A percentile compares a stretch with the other conserved stretches of the same genome.
Conservation (phyloP, 1,284 basidiomycete genomes). For the Ganoderma sp. region DNA sequence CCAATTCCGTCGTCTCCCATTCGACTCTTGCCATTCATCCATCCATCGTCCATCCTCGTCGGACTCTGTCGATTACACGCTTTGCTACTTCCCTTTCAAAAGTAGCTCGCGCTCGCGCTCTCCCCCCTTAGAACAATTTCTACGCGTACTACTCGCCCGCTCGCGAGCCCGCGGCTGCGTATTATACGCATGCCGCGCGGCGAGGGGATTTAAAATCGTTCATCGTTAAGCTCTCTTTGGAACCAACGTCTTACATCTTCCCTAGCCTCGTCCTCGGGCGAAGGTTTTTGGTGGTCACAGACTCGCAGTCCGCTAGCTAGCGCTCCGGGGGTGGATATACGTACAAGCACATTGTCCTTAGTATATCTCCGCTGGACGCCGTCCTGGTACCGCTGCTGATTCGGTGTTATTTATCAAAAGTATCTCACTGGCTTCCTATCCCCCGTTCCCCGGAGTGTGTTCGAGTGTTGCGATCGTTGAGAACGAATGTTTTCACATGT, state of each 20-base stretch:
- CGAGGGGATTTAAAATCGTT: slow-evolving; percentile 14
- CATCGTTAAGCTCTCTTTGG: slow-evolving; percentile 4
- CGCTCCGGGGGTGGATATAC: slow-evolving; percentile 34
- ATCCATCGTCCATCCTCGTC: not conserved
- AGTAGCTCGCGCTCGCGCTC: slow-evolving; percentile 10
- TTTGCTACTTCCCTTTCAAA: slow-evolving; percentile 12
- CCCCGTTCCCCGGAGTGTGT: not conserved
- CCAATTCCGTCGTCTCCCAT: not conserved
- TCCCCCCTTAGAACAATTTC: slow-evolving; percentile 10
- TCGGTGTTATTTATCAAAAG: slow-evolving; percentile 30
- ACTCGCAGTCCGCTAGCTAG: slow-evolving; percentile 24
- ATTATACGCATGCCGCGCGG: slow-evolving; percentile 16
- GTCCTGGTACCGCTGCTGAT: slow-evolving; percentile 15
- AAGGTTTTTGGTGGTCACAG: slow-evolving; percentile 23
- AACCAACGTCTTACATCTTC: slow-evolving; percentile 5
- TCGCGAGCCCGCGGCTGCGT: slow-evolving; percentile 16
- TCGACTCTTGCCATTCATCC: not conserved
- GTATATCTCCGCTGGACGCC: slow-evolving; percentile 40
- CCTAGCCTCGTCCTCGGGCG: slow-evolving; percentile 8
- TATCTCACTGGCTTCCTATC: slow-evolving; percentile 18
- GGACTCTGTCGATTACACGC: slow-evolving; percentile 3
- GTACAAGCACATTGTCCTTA: slow-evolving; percentile 28
- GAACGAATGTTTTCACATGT: not conserved
- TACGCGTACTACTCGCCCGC: slow-evolving; percentile 22
- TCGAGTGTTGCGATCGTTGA: too few relatives aligned